phyloP scores from a whole-genome alignment of 306 rosid species.

The Echinosophora koreensis region DNA sequence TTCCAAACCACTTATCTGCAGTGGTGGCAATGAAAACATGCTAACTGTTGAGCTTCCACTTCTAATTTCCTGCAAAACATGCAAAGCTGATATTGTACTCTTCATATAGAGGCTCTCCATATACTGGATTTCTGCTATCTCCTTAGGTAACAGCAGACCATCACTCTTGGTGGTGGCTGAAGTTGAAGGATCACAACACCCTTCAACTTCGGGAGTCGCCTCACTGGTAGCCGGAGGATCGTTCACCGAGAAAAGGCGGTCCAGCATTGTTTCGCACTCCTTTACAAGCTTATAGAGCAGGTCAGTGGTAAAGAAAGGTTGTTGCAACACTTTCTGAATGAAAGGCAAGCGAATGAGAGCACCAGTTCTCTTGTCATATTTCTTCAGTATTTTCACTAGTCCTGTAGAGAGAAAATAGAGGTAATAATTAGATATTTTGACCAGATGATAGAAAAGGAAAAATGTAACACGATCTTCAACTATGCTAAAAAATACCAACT shows the following conservation, averaged over 20 bases:
- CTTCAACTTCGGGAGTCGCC: conserved; percentile 59
- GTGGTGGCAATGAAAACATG: conserved; percentile 86
- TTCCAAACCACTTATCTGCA: conserved; percentile 65
- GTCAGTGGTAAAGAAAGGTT: conserved; percentile 95
- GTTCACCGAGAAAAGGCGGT: conserved; percentile 67
- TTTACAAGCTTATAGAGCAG: conserved; percentile 94
- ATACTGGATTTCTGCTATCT: conserved; percentile 79
- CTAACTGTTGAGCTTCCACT: conserved; percentile 92
- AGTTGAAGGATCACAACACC: conserved; percentile 62
- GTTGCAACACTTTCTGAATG: conserved; percentile 92
- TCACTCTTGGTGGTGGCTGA: conserved; percentile 60
- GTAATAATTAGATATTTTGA: conserved; percentile 8
- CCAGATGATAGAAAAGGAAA: conserved; percentile 9
- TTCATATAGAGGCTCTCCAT: conserved; percentile 90
- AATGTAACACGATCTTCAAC: conserved; percentile 20
- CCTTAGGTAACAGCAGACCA: conserved; percentile 64
- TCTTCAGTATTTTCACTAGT: conserved; percentile 89
- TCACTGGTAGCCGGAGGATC: conserved; percentile 58
- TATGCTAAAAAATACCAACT: conserved; percentile 6
- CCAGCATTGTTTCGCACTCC: conserved; percentile 92
- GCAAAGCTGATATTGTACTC: conserved; percentile 82
- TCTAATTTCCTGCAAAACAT: conserved; percentile 86
- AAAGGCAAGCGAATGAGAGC: conserved; percentile 97
- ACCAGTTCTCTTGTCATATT: conserved; percentile 98
- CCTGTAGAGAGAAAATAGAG: conserved; percentile 61